Base-by-base conservation (phyloP, 371 early-diverging fungal genomes). In the Gilbertella persicaria region DNA sequence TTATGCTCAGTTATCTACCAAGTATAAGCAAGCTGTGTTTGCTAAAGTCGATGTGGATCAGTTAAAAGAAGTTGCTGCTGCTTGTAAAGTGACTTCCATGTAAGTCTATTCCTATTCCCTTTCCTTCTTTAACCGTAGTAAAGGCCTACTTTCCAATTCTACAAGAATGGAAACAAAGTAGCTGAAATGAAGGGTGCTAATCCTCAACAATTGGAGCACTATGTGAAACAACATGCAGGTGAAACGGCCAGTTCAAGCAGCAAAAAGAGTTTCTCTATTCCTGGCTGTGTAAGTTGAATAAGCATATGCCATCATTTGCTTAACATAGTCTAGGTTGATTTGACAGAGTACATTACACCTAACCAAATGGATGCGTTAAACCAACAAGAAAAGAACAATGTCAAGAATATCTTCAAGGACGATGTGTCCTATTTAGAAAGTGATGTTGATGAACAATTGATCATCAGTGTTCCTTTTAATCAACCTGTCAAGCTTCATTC, bases 381-480 rank as follows among this genome's bases (percentile, higher is more conserved):
- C 78, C 88, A 93, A 60, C 78, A 84, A 53, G 82, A 79, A 51
- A 82, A 86, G 24, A 82, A 90, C 58, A 82, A 82, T 16, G 79
- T 94, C 49, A 75, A 80, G 28, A 90, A 88, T 47, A 78, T 92
- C 19, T 92, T 96, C 67, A 79, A 84, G 20, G 80, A 83, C 28
- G 85, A 86, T 51, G 84, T 76, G 6, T 61, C 76, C 5, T 83
- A 67, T 38, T 66, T 97, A 35, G 90, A 94, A 65, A 89, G 89
- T 70, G 97, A 96, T 69, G 90, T 88, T 2, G 97, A 96, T 66
- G 97, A 94, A 77, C 97, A 97, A 66, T 69, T 97, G 17, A 85
- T 97, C 38, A 80, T 97, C 43, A 82, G 81, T 29, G 73, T 96
- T 46, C 85, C 89, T 6, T 97, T 97, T 68, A 91, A 88, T 60